Percentiles rank a stretch among this genome's conserved stretches.
These are phyloP conservation scores for Orbilia ellipsospora DNA, from an alignment of 2,329 filamentous ascomycete genomes.

Conservation along the genomic window DNA sequence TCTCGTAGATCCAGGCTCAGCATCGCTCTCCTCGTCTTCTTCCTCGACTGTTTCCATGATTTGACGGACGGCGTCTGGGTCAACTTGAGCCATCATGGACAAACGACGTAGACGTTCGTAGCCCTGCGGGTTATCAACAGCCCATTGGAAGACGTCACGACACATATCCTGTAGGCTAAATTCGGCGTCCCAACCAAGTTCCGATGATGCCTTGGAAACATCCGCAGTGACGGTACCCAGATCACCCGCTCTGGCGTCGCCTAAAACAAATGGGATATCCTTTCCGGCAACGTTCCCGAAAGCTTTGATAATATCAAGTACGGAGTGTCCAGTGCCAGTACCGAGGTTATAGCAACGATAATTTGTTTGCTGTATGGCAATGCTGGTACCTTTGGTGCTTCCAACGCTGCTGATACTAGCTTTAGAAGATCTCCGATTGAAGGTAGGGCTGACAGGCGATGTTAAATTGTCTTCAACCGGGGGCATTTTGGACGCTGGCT, in stretches of 20 bases:
- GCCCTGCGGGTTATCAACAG: conserved; percentile 55
- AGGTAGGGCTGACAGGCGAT: conserved; percentile 44
- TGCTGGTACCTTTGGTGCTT: conserved; percentile 30
- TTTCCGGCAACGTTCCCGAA: conserved; percentile 62
- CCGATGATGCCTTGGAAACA: conserved; percentile 62
- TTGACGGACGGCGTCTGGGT: conserved; percentile 35
- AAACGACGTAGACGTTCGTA: conserved; percentile 55
- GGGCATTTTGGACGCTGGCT: neutral
- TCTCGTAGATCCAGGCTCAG: conserved; percentile 17
- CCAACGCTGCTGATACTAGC: conserved; percentile 28
- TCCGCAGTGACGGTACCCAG: conserved; percentile 65
- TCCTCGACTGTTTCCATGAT: conserved; percentile 53
- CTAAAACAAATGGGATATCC: conserved; percentile 62
- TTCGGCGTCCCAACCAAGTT: conserved; percentile 64
- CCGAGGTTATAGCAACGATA: conserved; percentile 66
- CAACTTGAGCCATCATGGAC: conserved; percentile 49
- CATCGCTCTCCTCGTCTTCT: conserved; percentile 27
- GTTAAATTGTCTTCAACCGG: conserved; percentile 17
- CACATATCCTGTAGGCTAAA: conserved; percentile 56
- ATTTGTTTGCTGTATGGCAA: conserved; percentile 36
- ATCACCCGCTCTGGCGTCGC: conserved; percentile 64
- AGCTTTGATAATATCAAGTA: conserved; percentile 64
- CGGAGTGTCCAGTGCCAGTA: conserved; percentile 65
- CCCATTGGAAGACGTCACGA: conserved; percentile 55
- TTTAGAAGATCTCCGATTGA: conserved; percentile 29